Percentiles rank a stretch among this genome's conserved stretches.
Evolutionary conservation across 805 yeast species (phyloP).

Genomic region (Kazachstania taianensis): DNA sequence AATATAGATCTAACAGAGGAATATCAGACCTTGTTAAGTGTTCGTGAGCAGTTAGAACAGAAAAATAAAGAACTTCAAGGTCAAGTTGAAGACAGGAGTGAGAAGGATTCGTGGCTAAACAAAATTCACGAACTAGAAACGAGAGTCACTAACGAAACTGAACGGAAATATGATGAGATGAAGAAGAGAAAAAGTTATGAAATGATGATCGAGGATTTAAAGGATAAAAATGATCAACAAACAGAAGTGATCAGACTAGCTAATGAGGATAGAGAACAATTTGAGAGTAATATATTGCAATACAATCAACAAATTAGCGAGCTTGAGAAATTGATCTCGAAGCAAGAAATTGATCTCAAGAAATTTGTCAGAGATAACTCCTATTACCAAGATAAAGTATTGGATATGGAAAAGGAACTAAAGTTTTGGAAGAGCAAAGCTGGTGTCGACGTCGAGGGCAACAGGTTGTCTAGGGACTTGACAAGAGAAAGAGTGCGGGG

Average conservation of each 20-base stretch:
- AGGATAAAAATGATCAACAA: conserved; percentile 43
- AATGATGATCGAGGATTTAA: conserved; percentile 44
- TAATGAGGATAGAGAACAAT: conserved; percentile 48
- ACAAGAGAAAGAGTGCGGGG: conserved; percentile 3
- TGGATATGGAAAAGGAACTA: conserved; percentile 47
- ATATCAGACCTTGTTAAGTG: conserved; percentile 50
- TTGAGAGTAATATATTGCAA: conserved; percentile 41
- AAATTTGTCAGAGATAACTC: conserved; percentile 48
- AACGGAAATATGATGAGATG: conserved; percentile 40
- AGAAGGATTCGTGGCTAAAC: conserved; percentile 47
- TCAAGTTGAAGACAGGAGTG: conserved; percentile 40
- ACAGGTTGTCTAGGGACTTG: conserved; percentile 11
- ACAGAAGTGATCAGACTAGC: conserved; percentile 40
- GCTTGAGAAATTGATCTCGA: conserved; percentile 37
- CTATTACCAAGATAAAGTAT: conserved; percentile 43
- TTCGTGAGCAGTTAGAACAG: conserved; percentile 39
- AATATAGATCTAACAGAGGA: conserved; percentile 54
- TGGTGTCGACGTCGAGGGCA: conserved; percentile 4
- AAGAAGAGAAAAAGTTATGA: conserved; percentile 42
- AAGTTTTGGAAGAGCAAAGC: conserved; percentile 42
- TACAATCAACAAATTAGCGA: conserved; percentile 35
- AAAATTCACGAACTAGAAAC: conserved; percentile 45
- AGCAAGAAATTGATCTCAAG: conserved; percentile 34
- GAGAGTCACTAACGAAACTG: conserved; percentile 38
- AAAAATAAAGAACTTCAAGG: conserved; percentile 39